A percentile compares a stretch with the other conserved stretches of the same genome.
Conservation (phyloP, 805 yeast genomes). For the Metschnikowia gelsemii region DNA sequence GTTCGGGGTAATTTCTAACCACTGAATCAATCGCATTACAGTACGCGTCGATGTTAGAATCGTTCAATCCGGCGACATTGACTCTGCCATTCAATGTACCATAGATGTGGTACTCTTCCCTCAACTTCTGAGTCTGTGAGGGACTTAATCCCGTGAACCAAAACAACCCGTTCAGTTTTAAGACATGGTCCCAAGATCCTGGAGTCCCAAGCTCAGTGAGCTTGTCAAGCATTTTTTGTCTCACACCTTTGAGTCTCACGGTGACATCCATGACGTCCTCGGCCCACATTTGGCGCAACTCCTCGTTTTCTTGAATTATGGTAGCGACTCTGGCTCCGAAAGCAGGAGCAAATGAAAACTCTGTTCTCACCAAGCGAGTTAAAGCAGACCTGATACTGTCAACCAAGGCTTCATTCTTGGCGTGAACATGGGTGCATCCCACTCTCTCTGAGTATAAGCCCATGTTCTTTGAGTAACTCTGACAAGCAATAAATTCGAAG, state of each 20-base stretch:
- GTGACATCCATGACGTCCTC: constrained; percentile 34
- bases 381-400: constrained; percentile 27
- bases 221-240: constrained; percentile 29
- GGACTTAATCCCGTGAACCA: constrained; percentile 44
- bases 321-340: constrained; percentile 45
- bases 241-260: constrained; percentile 31
- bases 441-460: constrained; percentile 43
- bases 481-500: constrained; percentile 29
- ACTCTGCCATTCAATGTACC: constrained; percentile 41
- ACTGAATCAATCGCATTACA: constrained; percentile 38
- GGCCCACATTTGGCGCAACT: constrained; percentile 32
- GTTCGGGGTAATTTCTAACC: constrained; percentile 27
- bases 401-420: constrained; percentile 10
- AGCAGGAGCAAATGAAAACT: constrained; percentile 48
- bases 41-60: constrained; percentile 37
- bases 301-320: constrained; percentile 29
- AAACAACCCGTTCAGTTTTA: constrained; percentile 42
- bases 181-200: constrained; percentile 42
- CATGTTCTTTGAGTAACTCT: constrained; percentile 43
- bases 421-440: constrained; percentile 36
- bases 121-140: constrained; percentile 33
- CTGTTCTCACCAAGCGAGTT: constrained; percentile 36
- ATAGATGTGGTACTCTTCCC: constrained; percentile 38
- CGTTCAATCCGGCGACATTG: constrained; percentile 46
- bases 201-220: constrained; percentile 40